Evolutionary conservation across 305 asterid species (phyloP), one percentile per base, ranked within the genome.

Genomic region (Euphrasia arctica): DNA sequence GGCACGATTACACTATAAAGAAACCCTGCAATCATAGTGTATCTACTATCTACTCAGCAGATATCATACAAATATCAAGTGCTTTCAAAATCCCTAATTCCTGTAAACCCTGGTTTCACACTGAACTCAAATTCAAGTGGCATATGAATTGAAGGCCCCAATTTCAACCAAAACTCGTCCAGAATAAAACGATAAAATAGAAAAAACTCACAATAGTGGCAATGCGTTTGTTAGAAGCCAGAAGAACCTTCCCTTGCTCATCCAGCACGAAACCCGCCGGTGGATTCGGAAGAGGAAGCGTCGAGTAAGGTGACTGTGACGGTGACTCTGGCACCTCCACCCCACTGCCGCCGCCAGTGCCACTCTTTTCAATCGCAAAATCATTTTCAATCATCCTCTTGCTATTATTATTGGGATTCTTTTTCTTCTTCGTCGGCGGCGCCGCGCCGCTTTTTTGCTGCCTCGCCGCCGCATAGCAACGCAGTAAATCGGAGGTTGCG

Each of bases 181-280:
- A 18, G 22, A 18, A 18, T 18, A 18, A 18, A 18, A 18, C 22
- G 22, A 18, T 18, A 18, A 18, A 18, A 18, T 18, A 5, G 5
- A 12, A 63, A 2, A 73, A 69, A 73, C 93, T 80, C 67, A 92
- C 98, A 39, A 92, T 90, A 15, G 95, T 82, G 12, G 86, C 89
- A 74, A 90, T 79, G 63, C 98, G 91, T 64, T 80, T 93, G 70
- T 79, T 78, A 52, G 97, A 90, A 70, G 91, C 96, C 91, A 81
- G 72, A 54, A 92, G 80, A 70, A 89, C 97, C 52, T 76, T 85
- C 70, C 97, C 98, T 76, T 85, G 90, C 29, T 82, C 98, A 64
- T 89, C 96, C 70, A 92, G 58, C 58, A 85, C 83, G 61, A 92
- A 92, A 7, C 98, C 98, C 2, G 97, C 96, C 15, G 98, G 98